Conservation (phyloP, 768 basidiomycete species). For the Leucocoprinus sp. region DNA sequence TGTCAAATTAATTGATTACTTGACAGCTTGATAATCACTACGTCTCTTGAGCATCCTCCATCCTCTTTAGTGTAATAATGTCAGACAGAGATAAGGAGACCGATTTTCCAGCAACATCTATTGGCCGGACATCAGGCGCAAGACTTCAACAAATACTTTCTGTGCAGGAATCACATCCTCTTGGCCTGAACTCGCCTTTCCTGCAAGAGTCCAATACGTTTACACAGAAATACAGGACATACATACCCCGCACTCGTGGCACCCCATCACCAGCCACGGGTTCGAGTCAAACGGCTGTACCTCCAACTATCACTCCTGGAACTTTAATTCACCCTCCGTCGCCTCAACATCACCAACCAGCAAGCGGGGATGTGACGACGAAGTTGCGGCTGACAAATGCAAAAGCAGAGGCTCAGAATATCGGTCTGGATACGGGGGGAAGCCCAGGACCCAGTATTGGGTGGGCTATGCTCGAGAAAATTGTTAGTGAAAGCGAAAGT, state of each 20-base stretch:
- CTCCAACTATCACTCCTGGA: slow-evolving; percentile 20
- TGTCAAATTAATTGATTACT: no score
- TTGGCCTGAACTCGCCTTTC: slow-evolving; percentile 24
- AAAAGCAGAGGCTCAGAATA: slow-evolving; percentile 60
- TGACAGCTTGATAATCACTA: no score
- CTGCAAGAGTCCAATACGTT: slow-evolving; percentile 12
- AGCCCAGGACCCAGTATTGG: slow-evolving; percentile 39
- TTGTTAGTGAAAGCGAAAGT: slow-evolving; percentile 39
- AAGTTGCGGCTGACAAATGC: slow-evolving; percentile 67
- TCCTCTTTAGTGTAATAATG: neutral
- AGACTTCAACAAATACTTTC: slow-evolving; percentile 28
- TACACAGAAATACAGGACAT: slow-evolving; percentile 58
- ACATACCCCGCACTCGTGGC: slow-evolving; percentile 63
- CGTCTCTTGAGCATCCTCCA: neutral
- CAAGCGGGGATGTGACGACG: slow-evolving; percentile 41
- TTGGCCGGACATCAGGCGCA: slow-evolving; percentile 41
- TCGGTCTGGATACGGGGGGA: slow-evolving; percentile 53
- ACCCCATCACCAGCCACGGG: slow-evolving; percentile 33
- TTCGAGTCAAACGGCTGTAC: neutral
- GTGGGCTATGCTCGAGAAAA: slow-evolving; percentile 70
- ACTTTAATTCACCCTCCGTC: slow-evolving; percentile 40
- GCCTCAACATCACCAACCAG: slow-evolving; percentile 33
- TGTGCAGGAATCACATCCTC: slow-evolving; percentile 61
- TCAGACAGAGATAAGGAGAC: neutral
- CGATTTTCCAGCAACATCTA: slow-evolving; percentile 44